Percentiles rank a stretch among this genome's conserved stretches.
Evolutionary conservation across 768 basidiomycete species (phyloP).

Genomic region (Epithele typhae): DNA sequence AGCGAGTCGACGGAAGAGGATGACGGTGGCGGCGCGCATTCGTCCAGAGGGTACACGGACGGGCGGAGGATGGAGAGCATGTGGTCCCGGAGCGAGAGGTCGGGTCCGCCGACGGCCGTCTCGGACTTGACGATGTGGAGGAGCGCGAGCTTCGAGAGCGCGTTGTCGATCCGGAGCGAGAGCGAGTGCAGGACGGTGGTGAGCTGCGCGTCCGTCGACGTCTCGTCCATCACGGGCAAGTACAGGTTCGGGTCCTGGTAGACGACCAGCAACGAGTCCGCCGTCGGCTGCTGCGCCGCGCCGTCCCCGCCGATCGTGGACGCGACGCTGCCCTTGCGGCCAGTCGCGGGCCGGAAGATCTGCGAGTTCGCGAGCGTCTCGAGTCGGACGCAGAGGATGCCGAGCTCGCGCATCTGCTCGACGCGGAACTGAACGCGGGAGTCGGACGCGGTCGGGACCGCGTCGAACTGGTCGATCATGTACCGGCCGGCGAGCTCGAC

Average conservation of each 20-base stretch:
- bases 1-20: too few relatives aligned
- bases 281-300: conserved; percentile 7
- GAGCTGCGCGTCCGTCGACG: conserved; percentile 68
- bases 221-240: conserved; percentile 62
- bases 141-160: conserved; percentile 28
- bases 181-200: conserved; percentile 74
- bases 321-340: conserved; percentile 42
- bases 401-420: conserved; percentile 72
- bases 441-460: conserved; percentile 32
- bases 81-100: conserved; percentile 4
- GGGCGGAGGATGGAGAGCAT: too few relatives aligned
- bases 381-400: conserved; percentile 67
- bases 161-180: conserved; percentile 72
- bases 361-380: conserved; percentile 69
- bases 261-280: conserved; percentile 6
- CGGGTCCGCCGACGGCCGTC: conserved; percentile 6
- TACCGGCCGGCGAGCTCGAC: conserved; percentile 66
- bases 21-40: too few relatives aligned
- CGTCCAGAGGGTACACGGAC: too few relatives aligned
- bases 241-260: conserved; percentile 60
- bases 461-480: conserved; percentile 35
- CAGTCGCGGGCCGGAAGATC: conserved; percentile 44
- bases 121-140: conserved; percentile 12
- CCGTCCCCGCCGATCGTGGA: conserved; percentile 22
- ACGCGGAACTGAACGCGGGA: conserved; percentile 64